A percentile compares a stretch with the other conserved stretches of the same genome.
These are phyloP conservation scores for Pyrenophora tritici-repentis DNA, from an alignment of 2,329 filamentous ascomycete species.

Conservation along the genomic window DNA sequence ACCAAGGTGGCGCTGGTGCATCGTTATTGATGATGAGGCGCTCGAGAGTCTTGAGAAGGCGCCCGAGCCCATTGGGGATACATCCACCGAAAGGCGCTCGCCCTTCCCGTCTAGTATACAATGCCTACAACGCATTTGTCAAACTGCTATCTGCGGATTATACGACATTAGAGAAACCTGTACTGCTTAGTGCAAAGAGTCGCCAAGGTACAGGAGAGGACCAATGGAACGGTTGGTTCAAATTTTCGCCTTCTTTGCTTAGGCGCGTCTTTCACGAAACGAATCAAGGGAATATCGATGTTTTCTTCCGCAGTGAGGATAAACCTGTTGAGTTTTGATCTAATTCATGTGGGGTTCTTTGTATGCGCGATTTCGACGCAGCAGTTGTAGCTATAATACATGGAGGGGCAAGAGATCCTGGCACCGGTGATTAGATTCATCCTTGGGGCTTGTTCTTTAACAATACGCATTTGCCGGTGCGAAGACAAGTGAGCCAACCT, in stretches of 20 bases:
- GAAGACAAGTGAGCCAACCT: too few relatives aligned
- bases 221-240: constrained; percentile 8
- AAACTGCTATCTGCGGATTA: background rate
- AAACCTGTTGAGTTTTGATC: too few relatives aligned
- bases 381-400: too few relatives aligned
- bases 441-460: too few relatives aligned
- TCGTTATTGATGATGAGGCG: constrained; percentile 8
- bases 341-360: too few relatives aligned
- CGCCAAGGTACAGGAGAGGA: background rate
- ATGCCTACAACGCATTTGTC: constrained; percentile 2
- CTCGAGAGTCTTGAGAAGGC: constrained; percentile 9
- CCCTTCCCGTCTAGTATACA: background rate
- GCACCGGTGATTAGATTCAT: too few relatives aligned
- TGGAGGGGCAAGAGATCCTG: too few relatives aligned
- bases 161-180: too few relatives aligned
- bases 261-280: background rate
- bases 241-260: background rate
- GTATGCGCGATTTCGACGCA: too few relatives aligned
- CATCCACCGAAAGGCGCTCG: constrained; percentile 4
- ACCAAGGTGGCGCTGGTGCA: constrained; percentile 6
- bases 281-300: background rate
- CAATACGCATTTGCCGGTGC: too few relatives aligned
- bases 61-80: constrained; percentile 7
- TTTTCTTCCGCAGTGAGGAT: background rate
- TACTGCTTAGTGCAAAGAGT: background rate